Evolutionary conservation across 805 yeast species (phyloP).

Genomic region (Wickerhamomyces bovis): DNA sequence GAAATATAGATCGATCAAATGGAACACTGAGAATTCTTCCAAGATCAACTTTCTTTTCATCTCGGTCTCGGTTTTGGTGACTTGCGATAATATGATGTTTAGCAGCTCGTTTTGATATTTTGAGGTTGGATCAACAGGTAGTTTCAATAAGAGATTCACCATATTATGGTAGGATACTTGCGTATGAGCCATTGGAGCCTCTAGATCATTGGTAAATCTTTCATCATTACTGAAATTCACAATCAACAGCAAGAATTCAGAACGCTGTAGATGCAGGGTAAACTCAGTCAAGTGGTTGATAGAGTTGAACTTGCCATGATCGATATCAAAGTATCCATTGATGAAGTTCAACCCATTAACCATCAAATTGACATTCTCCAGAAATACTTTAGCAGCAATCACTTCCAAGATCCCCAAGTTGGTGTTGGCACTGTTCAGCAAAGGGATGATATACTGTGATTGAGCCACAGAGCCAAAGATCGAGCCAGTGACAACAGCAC

Average conservation of each 20-base stretch:
- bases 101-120: slow-evolving; percentile 15
- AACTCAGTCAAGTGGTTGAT: slow-evolving; percentile 32
- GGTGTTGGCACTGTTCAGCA: slow-evolving; percentile 15
- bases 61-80: slow-evolving; percentile 12
- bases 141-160: slow-evolving; percentile 10
- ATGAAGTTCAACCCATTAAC: slow-evolving; percentile 16
- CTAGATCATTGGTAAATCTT: slow-evolving; percentile 8
- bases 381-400: slow-evolving; percentile 13
- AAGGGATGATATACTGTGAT: slow-evolving; percentile 11
- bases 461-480: slow-evolving; percentile 14
- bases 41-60: slow-evolving; percentile 29
- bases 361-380: slow-evolving; percentile 20
- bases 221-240: slow-evolving; percentile 35
- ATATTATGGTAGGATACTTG: slow-evolving; percentile 7
- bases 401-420: slow-evolving; percentile 13
- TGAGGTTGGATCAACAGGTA: slow-evolving; percentile 14
- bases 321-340: slow-evolving; percentile 15
- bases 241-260: slow-evolving; percentile 39
- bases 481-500: slow-evolving; percentile 16
- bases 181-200: slow-evolving; percentile 9
- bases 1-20: slow-evolving; percentile 46
- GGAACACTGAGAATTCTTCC: slow-evolving; percentile 41
- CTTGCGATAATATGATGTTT: slow-evolving; percentile 5
- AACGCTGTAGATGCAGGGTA: slow-evolving; percentile 41
- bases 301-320: slow-evolving; percentile 16